phyloP scores from a whole-genome alignment of 805 yeast genomes.

The Wickerhamiella vanderwaltii region DNA sequence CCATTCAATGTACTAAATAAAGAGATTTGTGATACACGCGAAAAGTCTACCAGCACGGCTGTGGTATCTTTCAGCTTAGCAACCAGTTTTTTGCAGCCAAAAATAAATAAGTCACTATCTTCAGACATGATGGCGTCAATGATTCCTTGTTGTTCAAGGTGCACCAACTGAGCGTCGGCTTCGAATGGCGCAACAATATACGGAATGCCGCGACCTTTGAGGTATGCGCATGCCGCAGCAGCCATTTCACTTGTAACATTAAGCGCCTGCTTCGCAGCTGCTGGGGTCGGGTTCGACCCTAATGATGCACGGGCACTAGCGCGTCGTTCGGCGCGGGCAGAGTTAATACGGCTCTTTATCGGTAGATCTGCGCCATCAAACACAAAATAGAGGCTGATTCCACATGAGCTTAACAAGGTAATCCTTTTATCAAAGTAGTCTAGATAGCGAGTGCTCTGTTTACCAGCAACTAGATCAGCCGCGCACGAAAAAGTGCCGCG shows the following conservation, averaged over 20 bases:
- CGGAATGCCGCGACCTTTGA: constrained; percentile 44
- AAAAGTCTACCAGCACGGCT: constrained; percentile 54
- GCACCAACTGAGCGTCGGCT: constrained; percentile 96
- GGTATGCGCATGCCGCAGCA: constrained; percentile 52
- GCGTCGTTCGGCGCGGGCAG: constrained; percentile 47
- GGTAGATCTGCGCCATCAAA: constrained; percentile 88
- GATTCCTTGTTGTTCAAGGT: constrained; percentile 56
- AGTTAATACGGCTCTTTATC: constrained; percentile 62
- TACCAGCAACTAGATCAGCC: constrained; percentile 58
- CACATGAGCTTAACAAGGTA: constrained; percentile 50
- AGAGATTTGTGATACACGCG: constrained; percentile 32
- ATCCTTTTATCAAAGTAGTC: constrained; percentile 57
- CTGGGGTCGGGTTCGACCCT: background rate
- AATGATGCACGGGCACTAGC: constrained; percentile 34
- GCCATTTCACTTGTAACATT: constrained; percentile 90
- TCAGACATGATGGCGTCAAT: constrained; percentile 86
- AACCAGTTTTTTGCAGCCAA: constrained; percentile 66
- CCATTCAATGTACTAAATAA: too few relatives aligned
- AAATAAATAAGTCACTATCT: constrained; percentile 82
- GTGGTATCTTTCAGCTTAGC: constrained; percentile 64
- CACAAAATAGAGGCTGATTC: constrained; percentile 73
- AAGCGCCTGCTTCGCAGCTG: constrained; percentile 36
- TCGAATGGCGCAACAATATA: constrained; percentile 95
- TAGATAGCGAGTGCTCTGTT: constrained; percentile 48
- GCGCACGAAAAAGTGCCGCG: constrained; percentile 75